A percentile compares a stretch with the other conserved stretches of the same genome.
Evolutionary conservation across 192 early-diverging fungal genomes (phyloP).

Genomic region (Podila verticillata): DNA sequence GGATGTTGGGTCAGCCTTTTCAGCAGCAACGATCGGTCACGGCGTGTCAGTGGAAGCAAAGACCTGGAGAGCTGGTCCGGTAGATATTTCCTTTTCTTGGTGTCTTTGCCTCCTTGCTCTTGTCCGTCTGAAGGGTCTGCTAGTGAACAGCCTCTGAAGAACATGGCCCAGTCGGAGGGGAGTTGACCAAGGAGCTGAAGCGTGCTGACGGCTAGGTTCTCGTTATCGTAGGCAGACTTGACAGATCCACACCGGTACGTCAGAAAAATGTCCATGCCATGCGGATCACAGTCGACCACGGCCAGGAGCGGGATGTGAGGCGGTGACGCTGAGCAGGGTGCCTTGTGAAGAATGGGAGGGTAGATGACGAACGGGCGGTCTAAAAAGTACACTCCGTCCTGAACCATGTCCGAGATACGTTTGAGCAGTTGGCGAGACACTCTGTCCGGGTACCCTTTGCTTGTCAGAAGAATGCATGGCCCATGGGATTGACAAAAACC

Average conservation of each 20-base stretch:
- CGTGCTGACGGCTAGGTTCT: constrained; percentile 25
- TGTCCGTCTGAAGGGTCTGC: background rate
- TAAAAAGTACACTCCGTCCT: background rate
- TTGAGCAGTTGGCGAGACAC: constrained; percentile 16
- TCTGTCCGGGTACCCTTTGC: constrained; percentile 42
- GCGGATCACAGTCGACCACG: constrained; percentile 34
- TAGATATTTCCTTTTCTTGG: background rate
- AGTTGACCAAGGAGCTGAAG: constrained; percentile 31
- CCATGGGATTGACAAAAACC: constrained; percentile 37
- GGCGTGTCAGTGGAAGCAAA: constrained; percentile 10
- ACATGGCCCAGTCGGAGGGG: constrained; percentile 21
- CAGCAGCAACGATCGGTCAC: constrained; percentile 22
- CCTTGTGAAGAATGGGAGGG: too few relatives aligned
- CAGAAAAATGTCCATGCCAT: constrained; percentile 36
- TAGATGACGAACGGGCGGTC: background rate
- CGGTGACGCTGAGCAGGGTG: background rate
- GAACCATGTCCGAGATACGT: constrained; percentile 18
- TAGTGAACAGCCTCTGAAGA: background rate
- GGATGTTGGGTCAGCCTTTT: constrained; percentile 24
- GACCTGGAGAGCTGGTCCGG: background rate
- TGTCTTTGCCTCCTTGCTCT: too few relatives aligned
- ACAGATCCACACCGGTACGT: constrained; percentile 40
- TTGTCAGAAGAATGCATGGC: constrained; percentile 38
- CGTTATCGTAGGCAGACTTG: constrained; percentile 36
- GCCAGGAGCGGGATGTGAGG: constrained; percentile 30